Evolutionary conservation across 257 asterid genomes (phyloP), one percentile per base, ranked within the genome.

Genomic region (Avicennia marina): DNA sequence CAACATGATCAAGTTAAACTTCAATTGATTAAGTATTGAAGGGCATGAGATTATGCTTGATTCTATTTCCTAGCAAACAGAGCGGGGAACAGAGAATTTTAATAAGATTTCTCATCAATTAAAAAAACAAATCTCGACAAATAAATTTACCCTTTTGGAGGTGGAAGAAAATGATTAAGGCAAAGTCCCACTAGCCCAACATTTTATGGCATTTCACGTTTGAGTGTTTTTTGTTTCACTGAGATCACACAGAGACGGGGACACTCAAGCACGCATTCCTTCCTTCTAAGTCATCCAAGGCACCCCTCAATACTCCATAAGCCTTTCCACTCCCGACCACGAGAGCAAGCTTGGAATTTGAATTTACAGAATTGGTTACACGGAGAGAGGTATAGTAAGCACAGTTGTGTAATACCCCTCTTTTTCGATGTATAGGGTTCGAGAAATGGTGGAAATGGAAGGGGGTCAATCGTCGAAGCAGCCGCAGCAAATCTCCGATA

Each of bases 401-500:
- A 7, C 46, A 19, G 55, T 17, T 5, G 9, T n/a, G 2, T 15
- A 11, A n/a, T n/a, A n/a, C n/a, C n/a, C n/a, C n/a, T n/a, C n/a
- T 22, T 33, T 66, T 62, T 69, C 62, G n/a, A n/a, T n/a, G 63
- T 61, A 70, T 56, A 64, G 58, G 41, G 42, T 53, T n/a, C 52
- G 64, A 21, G 71, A 70, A 49, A 78, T 83, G 94, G 79, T 64
- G 38, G 86, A 75, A 62, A 75, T 82, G 79, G 96, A 81, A 65
- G 78, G 71, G 48, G 74, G 56, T 50, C 71, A 56, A 8, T 67
- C 83, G n/a, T 51, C 76, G 6, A 79, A 75, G 62, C 81, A 74
- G 53, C 96, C 83, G 38, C 97, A 81, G 33, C 97, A 76, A 69
- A 75, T 88, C 65, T 73, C 98, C 39, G 94, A 81, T 40, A 89